Evolutionary conservation across 164 flowering plant genomes (phyloP).

Genomic region (Echeveria elegans): DNA sequence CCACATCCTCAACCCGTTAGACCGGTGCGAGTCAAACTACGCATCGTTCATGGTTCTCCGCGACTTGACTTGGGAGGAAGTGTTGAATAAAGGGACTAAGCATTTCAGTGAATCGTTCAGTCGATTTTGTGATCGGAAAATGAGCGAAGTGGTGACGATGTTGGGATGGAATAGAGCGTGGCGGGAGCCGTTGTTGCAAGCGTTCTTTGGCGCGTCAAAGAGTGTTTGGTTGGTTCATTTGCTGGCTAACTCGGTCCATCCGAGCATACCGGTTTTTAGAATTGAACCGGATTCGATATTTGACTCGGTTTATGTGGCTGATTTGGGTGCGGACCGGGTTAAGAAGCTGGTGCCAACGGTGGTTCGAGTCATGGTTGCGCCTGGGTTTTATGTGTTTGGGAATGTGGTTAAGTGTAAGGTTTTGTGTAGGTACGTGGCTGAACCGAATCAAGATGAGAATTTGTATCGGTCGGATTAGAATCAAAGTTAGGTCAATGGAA

Average conservation of each 20-base stretch:
- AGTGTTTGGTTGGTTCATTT: constrained; percentile 84
- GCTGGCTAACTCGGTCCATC: constrained; percentile 75
- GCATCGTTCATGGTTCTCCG: constrained; percentile 32
- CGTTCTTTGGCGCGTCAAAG: constrained; percentile 82
- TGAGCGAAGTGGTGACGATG: constrained; percentile 78
- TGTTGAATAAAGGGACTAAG: constrained; percentile 66
- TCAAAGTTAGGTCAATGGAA: neutral
- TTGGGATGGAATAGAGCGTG: constrained; percentile 86
- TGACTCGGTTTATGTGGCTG: constrained; percentile 82
- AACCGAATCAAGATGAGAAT: neutral
- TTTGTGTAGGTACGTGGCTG: constrained; percentile 47
- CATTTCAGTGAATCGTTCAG: constrained; percentile 87
- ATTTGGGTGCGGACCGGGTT: constrained; percentile 60
- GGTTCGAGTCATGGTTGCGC: constrained; percentile 84
- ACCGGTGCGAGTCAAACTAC: constrained; percentile 50
- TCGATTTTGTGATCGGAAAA: constrained; percentile 76
- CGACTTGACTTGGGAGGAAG: constrained; percentile 79
- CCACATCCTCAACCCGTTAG: constrained; percentile 51
- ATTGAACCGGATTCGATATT: constrained; percentile 53
- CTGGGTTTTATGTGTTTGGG: constrained; percentile 74
- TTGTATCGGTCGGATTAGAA: constrained; percentile 2
- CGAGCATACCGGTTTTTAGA: constrained; percentile 56
- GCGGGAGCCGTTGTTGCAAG: constrained; percentile 78
- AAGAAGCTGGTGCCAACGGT: constrained; percentile 34
- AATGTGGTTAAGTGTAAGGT: constrained; percentile 90